These are phyloP conservation scores for Phytophthora nicotianae DNA, from an alignment of 352 stramenopile genomes.

Conservation along the genomic window DNA sequence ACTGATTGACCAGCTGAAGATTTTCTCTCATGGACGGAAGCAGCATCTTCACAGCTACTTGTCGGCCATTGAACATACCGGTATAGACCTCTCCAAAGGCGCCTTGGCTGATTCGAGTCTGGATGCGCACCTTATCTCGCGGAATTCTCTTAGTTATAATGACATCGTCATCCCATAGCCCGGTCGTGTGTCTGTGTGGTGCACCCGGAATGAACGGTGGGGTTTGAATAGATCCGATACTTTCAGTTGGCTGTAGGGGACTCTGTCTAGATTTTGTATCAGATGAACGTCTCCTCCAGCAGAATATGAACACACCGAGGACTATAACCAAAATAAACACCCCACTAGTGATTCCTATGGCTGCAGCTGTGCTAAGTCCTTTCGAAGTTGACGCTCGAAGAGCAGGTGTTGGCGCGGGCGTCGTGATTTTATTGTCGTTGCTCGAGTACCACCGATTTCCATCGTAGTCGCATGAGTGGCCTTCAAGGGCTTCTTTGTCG, in stretches of 20 bases:
- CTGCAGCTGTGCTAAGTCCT: slow-evolving; percentile 7
- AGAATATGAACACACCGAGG: slow-evolving; percentile 5
- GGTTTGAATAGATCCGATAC: not conserved
- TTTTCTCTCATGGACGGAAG: not conserved
- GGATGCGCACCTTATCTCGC: slow-evolving; percentile 27
- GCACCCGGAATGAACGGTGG: not conserved
- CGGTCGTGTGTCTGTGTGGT: not conserved
- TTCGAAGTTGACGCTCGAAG: not conserved
- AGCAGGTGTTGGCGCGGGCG: not conserved
- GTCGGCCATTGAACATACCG: slow-evolving; percentile 32
- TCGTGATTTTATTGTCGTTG: slow-evolving; percentile 1
- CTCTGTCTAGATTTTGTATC: slow-evolving; percentile 5
- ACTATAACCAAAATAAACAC: slow-evolving; percentile 1
- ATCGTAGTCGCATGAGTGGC: slow-evolving; percentile 1
- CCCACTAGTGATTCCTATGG: slow-evolving; percentile 6
- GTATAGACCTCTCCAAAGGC: slow-evolving; percentile 56
- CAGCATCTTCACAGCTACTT: slow-evolving; percentile 53
- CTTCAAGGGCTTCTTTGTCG: not conserved
- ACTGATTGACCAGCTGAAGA: slow-evolving; percentile 16
- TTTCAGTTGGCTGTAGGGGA: slow-evolving; percentile 12
- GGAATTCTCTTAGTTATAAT: slow-evolving; percentile 37
- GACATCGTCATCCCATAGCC: slow-evolving; percentile 37
- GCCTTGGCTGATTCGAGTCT: slow-evolving; percentile 34
- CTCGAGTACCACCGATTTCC: slow-evolving; percentile 16
- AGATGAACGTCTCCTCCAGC: slow-evolving; percentile 2